Percentiles rank a stretch among this genome's conserved stretches.
phyloP scores from a whole-genome alignment of 2,329 filamentous ascomycete genomes.

The Fusarium staphyleae region DNA sequence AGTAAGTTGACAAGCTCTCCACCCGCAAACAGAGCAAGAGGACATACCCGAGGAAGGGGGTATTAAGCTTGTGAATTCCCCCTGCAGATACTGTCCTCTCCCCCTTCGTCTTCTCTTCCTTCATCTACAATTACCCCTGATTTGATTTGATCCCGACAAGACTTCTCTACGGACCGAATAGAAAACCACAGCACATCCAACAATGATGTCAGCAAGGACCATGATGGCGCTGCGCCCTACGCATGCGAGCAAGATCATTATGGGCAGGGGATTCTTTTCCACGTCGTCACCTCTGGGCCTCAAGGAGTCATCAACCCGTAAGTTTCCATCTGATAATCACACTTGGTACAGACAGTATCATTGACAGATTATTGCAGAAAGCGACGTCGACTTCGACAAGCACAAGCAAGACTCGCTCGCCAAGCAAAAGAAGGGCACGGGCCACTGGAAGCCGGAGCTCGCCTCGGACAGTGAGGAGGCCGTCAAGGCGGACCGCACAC shows the following conservation, averaged over 20 bases:
- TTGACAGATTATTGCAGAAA: constrained; percentile 39
- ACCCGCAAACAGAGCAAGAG: constrained; percentile 18
- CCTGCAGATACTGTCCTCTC: neutral
- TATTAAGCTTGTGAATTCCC: constrained; percentile 29
- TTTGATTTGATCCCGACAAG: neutral
- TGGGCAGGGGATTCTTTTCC: constrained; percentile 40
- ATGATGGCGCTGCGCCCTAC: constrained; percentile 38
- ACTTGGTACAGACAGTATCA: too few species aligned
- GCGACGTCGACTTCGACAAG: constrained; percentile 56
- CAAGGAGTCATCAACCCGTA: constrained; percentile 50
- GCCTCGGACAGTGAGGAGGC: constrained; percentile 82
- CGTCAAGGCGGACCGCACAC: constrained; percentile 69
- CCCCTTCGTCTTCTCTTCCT: neutral
- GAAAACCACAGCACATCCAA: neutral
- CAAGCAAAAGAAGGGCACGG: constrained; percentile 74
- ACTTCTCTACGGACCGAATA: neutral
- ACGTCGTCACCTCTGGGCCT: constrained; percentile 42
- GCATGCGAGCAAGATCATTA: constrained; percentile 28
- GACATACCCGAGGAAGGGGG: neutral
- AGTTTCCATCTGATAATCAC: constrained; percentile 26
- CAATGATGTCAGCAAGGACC: constrained; percentile 37
- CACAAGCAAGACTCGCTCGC: constrained; percentile 67
- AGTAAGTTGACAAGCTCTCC: constrained; percentile 13
- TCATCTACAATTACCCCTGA: neutral
- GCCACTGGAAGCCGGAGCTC: constrained; percentile 78